Evolutionary conservation across 345 rosid genomes (phyloP), one percentile per base, ranked within the genome.

Genomic region (Dovyalis caffra): DNA sequence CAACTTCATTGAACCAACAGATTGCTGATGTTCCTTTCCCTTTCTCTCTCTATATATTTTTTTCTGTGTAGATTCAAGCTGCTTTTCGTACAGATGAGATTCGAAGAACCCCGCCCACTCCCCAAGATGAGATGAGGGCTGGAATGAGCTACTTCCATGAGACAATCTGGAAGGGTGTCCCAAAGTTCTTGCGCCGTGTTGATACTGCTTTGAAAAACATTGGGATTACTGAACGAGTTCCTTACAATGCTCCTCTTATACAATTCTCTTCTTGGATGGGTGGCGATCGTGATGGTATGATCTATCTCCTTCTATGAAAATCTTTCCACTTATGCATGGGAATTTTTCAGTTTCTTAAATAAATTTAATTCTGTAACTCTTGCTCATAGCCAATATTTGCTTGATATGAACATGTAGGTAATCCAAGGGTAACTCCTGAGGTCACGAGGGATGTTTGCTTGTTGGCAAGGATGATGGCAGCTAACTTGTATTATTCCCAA

Each of bases 231-330:
- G 98, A 96, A 66, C 91, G 98, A 21, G 87, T 96, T 69, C 99
- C 99, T 65, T 96, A 96, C 79, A 96, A 96, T 83, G 99, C 98
- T 6, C 99, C 99, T 28, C 87, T 96, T 32, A 96, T 96, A 76
- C 99, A 96, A 66, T 96, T 96, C 84, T 93, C 99, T 69, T 96
- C 99, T 23, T 96, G 98, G 99, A 95, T 96, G 99, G 99, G 99
- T 28, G 99, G 99, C 58, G 98, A 96, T 79, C 99, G 98, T 73
- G 99, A 96, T 84, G 99, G 99, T 95, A 56, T 23, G 85, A 25
- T 73, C 69, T 72, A 73, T 70, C 73, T 62, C 80, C 37, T 75
- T 58, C 29, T 37, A 21, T 67, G 28, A 9, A 28, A 35, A 34
- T 23, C 9, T 34, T 67, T 38, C 15, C 43, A 6, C 26, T 26